Conservation (phyloP, 495 filamentous ascomycete species). For the Pseudevernia furfuracea region DNA sequence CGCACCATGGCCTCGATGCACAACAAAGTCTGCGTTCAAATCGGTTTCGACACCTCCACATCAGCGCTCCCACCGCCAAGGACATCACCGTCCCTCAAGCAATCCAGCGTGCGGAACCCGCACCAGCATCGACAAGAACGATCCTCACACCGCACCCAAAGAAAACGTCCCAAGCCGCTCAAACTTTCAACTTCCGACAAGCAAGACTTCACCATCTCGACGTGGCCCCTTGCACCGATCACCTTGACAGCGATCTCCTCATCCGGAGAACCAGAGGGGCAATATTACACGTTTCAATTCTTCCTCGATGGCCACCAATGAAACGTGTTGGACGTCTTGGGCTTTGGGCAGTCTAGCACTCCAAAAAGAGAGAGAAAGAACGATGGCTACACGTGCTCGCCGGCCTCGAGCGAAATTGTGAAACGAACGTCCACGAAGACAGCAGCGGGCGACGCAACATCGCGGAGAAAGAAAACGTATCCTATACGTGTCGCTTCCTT, state of each 20-base stretch:
- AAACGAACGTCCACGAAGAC: background rate
- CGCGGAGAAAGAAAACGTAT: background rate
- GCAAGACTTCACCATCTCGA: background rate
- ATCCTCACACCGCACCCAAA: background rate
- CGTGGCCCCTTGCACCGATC: background rate
- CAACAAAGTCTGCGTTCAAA: background rate
- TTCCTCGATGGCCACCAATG: background rate
- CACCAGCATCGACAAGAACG: background rate
- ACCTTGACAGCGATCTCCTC: background rate
- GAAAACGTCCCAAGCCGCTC: background rate
- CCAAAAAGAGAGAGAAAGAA: too few relatives aligned
- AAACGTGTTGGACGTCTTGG: background rate
- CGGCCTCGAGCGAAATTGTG: background rate
- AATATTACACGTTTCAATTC: background rate
- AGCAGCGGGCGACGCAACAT: background rate
- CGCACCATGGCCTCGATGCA: background rate
- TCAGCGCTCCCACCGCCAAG: background rate
- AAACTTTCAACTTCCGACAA: background rate
- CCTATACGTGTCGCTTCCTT: background rate
- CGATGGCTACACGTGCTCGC: background rate
- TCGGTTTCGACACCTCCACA: background rate
- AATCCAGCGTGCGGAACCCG: background rate
- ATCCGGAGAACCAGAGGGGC: background rate
- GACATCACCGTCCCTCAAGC: background rate
- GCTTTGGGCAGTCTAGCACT: background rate